These are phyloP conservation scores for Firmiana major DNA, from an alignment of 345 rosid genomes.

Conservation along the genomic window DNA sequence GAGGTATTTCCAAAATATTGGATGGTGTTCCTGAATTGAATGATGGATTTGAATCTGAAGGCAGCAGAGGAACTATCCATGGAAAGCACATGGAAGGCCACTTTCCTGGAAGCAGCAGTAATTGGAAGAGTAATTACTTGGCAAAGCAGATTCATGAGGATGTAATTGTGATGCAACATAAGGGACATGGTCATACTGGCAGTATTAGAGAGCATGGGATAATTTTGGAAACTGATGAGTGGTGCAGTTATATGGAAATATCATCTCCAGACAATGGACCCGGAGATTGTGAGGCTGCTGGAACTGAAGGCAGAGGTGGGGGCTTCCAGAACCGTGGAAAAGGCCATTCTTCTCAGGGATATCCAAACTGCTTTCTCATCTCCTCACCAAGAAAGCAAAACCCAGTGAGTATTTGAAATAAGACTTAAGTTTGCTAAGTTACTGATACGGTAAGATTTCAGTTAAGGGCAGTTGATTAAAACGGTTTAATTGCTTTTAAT, in stretches of 20 bases:
- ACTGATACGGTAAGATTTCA: too few relatives aligned
- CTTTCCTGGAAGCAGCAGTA: slow-evolving; percentile 5
- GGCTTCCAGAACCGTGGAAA: neutral
- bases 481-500: too few relatives aligned
- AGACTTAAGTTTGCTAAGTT: too few relatives aligned
- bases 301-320: neutral
- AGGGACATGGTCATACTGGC: neutral
- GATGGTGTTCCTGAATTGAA: slow-evolving; percentile 12
- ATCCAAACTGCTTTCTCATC: neutral
- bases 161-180: slow-evolving; percentile 4
- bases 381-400: neutral
- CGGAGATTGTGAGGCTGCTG: neutral
- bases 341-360: neutral
- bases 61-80: neutral
- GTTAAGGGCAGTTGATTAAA: too few relatives aligned
- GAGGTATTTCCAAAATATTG: slow-evolving; percentile 9
- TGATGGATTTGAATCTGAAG: slow-evolving; percentile 2
- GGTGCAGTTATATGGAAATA: slow-evolving; percentile 16
- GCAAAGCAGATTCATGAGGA: neutral
- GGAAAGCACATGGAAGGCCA: neutral
- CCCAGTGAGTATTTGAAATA: neutral
- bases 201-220: neutral
- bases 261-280: neutral
- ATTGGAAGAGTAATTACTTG: neutral
- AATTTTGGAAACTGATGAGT: neutral